These are phyloP conservation scores for Penicillium oxalicum DNA, from an alignment of 2,329 filamentous ascomycete species.

Conservation along the genomic window DNA sequence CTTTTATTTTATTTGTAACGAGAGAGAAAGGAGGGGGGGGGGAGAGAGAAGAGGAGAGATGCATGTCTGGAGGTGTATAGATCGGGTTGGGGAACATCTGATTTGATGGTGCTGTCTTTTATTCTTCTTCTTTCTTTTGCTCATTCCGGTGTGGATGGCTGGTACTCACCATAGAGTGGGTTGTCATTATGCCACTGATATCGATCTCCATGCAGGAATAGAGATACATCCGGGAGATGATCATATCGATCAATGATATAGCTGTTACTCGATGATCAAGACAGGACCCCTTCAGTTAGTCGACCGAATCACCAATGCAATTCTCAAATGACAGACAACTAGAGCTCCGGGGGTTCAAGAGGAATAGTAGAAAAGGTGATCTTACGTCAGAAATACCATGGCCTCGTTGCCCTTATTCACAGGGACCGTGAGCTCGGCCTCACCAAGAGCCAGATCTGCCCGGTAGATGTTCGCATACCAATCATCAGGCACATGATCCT, in stretches of 20 bases:
- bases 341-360: too few species aligned
- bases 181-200: conserved; percentile 40
- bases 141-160: too few species aligned
- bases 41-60: background rate
- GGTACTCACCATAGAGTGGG: conserved; percentile 19
- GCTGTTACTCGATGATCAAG: conserved; percentile 1
- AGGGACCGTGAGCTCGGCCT: conserved; percentile 38
- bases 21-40: background rate
- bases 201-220: conserved; percentile 40
- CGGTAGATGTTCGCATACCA: conserved; percentile 33
- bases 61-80: background rate
- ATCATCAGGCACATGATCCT: conserved; percentile 9
- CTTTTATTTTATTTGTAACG: background rate
- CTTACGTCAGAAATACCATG: conserved; percentile 46
- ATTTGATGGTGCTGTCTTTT: rapidly evolving
- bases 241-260: conserved; percentile 30
- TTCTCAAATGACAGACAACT: too few species aligned
- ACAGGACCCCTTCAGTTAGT: too few species aligned
- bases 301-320: too few species aligned
- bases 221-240: conserved; percentile 34
- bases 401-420: conserved; percentile 46
- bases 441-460: conserved; percentile 33
- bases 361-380: background rate
- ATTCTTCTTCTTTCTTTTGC: too few species aligned
- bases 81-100: background rate